A percentile compares a stretch with the other conserved stretches of the same genome.
These are phyloP conservation scores for Cryptosporidium tyzzeri DNA, from an alignment of 169 alveolate species.

Conservation along the genomic window DNA sequence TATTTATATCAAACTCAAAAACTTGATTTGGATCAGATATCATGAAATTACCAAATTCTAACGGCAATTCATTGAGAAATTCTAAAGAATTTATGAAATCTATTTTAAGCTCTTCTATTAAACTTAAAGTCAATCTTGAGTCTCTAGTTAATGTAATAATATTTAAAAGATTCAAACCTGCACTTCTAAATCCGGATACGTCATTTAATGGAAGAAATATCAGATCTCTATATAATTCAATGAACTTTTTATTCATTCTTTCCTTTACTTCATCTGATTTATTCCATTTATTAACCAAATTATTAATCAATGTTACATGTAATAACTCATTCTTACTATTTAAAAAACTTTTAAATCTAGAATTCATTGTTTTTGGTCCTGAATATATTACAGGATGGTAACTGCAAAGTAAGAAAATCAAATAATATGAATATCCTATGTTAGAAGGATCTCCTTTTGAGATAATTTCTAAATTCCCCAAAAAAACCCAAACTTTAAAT, in stretches of 20 bases:
- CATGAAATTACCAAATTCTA: slow-evolving; percentile 32
- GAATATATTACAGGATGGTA: slow-evolving; percentile 49
- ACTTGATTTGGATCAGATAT: slow-evolving; percentile 23
- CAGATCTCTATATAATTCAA: slow-evolving; percentile 24
- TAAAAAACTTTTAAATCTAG: neutral
- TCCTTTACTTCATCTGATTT: neutral
- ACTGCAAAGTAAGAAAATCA: slow-evolving; percentile 31
- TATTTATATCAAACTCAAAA: slow-evolving; percentile 14
- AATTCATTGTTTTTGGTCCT: neutral
- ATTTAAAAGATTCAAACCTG: slow-evolving; percentile 7
- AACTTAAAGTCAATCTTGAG: neutral
- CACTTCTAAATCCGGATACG: slow-evolving; percentile 54
- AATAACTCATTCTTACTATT: neutral
- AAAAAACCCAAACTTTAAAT: slow-evolving; percentile 18
- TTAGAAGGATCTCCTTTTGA: neutral
- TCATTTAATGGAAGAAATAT: slow-evolving; percentile 40
- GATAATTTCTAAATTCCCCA: neutral
- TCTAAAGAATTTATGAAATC: slow-evolving; percentile 20
- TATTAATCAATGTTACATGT: neutral
- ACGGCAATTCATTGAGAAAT: slow-evolving; percentile 4
- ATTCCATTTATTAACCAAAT: neutral
- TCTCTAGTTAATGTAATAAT: neutral
- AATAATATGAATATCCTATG: slow-evolving; percentile 8
- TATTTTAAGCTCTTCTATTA: neutral
- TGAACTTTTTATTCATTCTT: neutral